phyloP scores from a whole-genome alignment of 371 early-diverging fungal genomes.

The Mortierella sp. region DNA sequence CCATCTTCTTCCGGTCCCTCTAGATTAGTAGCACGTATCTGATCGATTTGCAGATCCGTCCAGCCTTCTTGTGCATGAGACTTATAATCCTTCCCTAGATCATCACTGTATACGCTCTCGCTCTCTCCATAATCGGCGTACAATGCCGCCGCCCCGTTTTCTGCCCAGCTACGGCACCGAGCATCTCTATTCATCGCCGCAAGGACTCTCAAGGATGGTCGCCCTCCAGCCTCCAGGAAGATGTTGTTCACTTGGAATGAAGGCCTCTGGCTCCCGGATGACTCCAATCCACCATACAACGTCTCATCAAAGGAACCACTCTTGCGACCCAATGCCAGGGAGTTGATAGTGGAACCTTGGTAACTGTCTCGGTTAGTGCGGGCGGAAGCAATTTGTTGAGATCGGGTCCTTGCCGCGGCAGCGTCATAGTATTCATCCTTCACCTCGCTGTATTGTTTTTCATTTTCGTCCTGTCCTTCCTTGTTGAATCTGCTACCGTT shows the following conservation, averaged over 20 bases:
- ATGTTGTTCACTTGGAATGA: constrained; percentile 5
- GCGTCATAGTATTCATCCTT: constrained; percentile 5
- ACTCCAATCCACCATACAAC: constrained; percentile 33
- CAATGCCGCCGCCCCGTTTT: constrained; percentile 7
- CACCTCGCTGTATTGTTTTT: constrained; percentile 5
- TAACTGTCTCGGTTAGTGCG: constrained; percentile 8
- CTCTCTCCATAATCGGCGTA: constrained; percentile 35
- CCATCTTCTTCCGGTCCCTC: neutral
- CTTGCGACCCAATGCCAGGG: constrained; percentile 16
- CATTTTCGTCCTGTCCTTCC: neutral
- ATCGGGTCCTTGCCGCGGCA: neutral
- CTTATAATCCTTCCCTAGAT: constrained; percentile 29
- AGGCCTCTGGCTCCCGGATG: neutral
- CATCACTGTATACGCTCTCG: constrained; percentile 11
- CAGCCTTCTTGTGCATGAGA: constrained; percentile 46
- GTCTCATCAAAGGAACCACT: constrained; percentile 47
- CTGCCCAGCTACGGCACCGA: constrained; percentile 45
- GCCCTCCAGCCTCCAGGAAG: constrained; percentile 2
- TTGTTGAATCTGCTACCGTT: no score
- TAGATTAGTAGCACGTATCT: constrained; percentile 11
- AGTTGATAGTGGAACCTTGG: neutral
- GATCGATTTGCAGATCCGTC: constrained; percentile 22
- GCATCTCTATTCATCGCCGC: constrained; percentile 20
- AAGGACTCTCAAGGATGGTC: neutral
- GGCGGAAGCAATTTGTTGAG: constrained; percentile 20